Conservation (phyloP, 768 basidiomycete genomes). For the Lactarius deliciosus region DNA sequence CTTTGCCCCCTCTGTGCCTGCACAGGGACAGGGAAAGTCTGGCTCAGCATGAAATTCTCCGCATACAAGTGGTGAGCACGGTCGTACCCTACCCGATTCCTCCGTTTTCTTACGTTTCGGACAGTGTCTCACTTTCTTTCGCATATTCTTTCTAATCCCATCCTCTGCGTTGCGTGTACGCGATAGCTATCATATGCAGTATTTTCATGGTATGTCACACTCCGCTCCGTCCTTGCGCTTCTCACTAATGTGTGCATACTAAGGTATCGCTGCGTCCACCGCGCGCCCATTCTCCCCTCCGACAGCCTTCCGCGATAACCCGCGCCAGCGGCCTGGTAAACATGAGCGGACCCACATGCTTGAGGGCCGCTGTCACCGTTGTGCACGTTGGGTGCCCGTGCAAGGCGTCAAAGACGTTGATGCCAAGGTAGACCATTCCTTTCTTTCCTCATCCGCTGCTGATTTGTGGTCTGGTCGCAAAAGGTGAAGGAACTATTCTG, state of each 20-base stretch:
- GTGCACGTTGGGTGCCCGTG: conserved; percentile 66
- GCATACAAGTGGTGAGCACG: conserved; percentile 73
- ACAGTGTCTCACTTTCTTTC: conserved; percentile 16
- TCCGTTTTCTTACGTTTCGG: background rate
- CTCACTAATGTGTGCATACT: conserved; percentile 2
- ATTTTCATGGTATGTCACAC: conserved; percentile 59
- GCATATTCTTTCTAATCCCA: background rate
- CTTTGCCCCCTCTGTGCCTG: conserved; percentile 77
- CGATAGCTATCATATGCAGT: conserved; percentile 79
- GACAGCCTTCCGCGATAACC: conserved; percentile 51
- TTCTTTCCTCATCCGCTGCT: background rate
- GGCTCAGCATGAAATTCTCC: conserved; percentile 78
- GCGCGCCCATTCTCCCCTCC: conserved; percentile 80
- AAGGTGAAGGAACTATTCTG: conserved; percentile 77
- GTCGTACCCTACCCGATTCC: background rate
- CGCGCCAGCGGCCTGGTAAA: conserved; percentile 51
- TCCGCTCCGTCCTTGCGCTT: background rate
- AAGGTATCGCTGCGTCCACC: conserved; percentile 70
- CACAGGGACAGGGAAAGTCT: conserved; percentile 64
- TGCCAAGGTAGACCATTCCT: conserved; percentile 51
- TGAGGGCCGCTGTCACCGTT: conserved; percentile 79
- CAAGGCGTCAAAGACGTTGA: conserved; percentile 75
- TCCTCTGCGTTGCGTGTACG: background rate
- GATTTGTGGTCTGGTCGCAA: background rate
- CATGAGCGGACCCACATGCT: conserved; percentile 57